These are phyloP conservation scores for Termitomyces sp. DNA, from an alignment of 768 basidiomycete genomes.

Conservation along the genomic window DNA sequence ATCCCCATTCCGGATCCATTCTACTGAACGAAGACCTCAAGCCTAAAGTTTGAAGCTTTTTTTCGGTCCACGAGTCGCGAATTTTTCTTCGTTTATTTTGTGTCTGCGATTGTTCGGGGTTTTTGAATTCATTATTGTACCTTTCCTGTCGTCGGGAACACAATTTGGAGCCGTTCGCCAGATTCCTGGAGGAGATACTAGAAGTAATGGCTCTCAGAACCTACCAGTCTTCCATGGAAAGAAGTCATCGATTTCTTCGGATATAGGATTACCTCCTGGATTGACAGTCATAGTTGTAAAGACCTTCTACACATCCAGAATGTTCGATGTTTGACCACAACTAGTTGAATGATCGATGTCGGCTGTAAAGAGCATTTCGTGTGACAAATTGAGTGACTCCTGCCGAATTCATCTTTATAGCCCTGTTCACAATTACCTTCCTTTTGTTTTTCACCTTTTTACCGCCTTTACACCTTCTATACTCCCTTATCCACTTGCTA, in stretches of 20 bases:
- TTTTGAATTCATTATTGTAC: not conserved
- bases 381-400: constrained; percentile 11
- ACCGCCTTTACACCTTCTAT: constrained; percentile 1
- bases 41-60: too few relatives aligned
- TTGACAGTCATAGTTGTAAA: not conserved
- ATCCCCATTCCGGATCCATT: not conserved
- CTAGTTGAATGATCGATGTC: constrained; percentile 1
- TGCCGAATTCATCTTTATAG: constrained; percentile 4
- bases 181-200: not conserved
- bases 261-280: not conserved
- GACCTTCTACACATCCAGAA: not conserved
- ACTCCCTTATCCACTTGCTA: not conserved
- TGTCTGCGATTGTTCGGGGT: too few relatives aligned
- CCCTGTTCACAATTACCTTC: constrained; percentile 3
- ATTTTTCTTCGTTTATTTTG: not conserved
- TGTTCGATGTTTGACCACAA: not conserved
- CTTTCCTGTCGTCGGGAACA: not conserved
- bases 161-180: not conserved
- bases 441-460: constrained; percentile 2
- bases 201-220: not conserved
- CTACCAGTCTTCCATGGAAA: not conserved
- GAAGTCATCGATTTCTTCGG: not conserved
- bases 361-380: constrained; percentile 3
- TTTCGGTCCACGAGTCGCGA: not conserved
- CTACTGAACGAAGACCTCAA: not conserved